Evolutionary conservation across 148 eudicot species (phyloP), one percentile per base, ranked within the genome.

Genomic region (Fagopyrum tataricum): DNA sequence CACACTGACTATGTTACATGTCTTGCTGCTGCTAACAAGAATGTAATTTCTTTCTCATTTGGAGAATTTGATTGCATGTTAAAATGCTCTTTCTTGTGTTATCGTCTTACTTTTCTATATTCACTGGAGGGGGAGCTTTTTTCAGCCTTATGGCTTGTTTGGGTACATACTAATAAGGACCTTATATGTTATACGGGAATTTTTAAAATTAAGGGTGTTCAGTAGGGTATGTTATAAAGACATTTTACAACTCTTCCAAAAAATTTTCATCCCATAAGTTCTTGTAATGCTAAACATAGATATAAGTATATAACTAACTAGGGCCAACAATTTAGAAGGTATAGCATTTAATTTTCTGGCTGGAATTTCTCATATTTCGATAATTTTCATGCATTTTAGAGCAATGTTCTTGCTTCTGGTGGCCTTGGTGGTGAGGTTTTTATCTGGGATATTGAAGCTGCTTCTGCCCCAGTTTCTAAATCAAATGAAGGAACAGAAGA

Each of bases 381-480:
- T 77, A 72, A 75, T 56, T 17, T 75, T 81, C 61, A 75, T 87
- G 76, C 66, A 78, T 82, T 78, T 78, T 81, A 95, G 98, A 82
- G 86, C 76, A 91, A 90, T 73, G 43, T 87, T 78, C 82, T 91
- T 81, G 96, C 97, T 59, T 95, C 98, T 67, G 98, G 90, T 79
- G 98, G 98, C 68, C 98, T 95, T 59, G 98, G 98, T 79, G 97
- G 98, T 44, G 98, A 95, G 88, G 97, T 95, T 53, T 95, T 95
- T 73, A 84, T 95, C 72, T 95, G 98, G 98, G 97, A 95, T 82
- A 78, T 95, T 76, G 98, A 91, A 84, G 97, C 98, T 81, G 96
- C 98, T 15, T 81, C 84, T 78, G 79, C 92, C 82, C 93, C 98
- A 48, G 75, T 82, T 75, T 79, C 87, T 41, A 95, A 88, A 84